Base-by-base conservation (phyloP, 75 land plant genomes). In the Selaginella moellendorffii region DNA sequence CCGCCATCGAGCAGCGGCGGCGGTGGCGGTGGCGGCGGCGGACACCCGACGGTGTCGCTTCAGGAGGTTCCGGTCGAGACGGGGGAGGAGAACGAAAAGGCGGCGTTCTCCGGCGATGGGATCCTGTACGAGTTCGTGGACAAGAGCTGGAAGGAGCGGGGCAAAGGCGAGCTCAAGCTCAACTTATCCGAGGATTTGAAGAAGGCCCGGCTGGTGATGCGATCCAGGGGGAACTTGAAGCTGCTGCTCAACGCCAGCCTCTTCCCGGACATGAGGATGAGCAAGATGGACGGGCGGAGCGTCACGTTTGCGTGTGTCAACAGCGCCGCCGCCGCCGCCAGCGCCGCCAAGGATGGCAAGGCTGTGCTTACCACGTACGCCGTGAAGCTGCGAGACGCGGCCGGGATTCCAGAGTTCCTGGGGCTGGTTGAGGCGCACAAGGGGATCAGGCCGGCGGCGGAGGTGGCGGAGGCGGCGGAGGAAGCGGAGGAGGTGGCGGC, bases 111-210 rank as follows among this genome's bases (percentile, higher is more conserved):
- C 17, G 85, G 85, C 2, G 88, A 91, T 77, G 82, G 92, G 10
- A 67, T 73, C 14, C 66, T 91, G 29, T 91, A 81, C 71, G 97
- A 91, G 65, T 91, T 73, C 68, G n/a, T 77, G 2, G 84, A 81
- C 72, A 81, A 81, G 24, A 72, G 66, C 0, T 91, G 97, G 97
- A 91, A 91, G 69, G 97, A 91, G 65, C 81, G 97, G 27, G 97
- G 97, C 9, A 91, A 85, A 64, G 97, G 97, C 2, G 97, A 91
- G 62, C 52, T 87, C 1, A 82, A 77, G 63, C 68, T 91, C 25
- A 91, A 87, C 69, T 65, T 82, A 24, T 64, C 86, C 17, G 68
- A 65, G 25, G 77, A 30, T 51, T 17, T 61, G 0, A 74, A 63
- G 31, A 87, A 68, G 63, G 72, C 88, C 17, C 78, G 97, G 58